These are phyloP conservation scores for Scenedesmus sp. DNA, from an alignment of 163 green algal genomes.

Conservation along the genomic window DNA sequence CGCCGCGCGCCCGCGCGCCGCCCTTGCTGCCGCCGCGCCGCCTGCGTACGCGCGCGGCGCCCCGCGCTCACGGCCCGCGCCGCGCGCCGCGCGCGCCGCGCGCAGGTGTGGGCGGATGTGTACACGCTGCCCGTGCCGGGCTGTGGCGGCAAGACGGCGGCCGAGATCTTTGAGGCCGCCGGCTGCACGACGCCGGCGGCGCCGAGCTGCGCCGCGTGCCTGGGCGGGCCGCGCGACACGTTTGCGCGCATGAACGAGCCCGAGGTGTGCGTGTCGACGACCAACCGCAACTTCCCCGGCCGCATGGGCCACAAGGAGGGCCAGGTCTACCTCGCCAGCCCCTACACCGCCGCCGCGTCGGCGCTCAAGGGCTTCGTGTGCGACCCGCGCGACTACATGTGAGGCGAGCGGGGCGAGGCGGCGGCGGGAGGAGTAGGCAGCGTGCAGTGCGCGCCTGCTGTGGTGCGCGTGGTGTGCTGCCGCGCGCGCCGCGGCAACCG, in stretches of 20 bases:
- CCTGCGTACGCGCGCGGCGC: no score
- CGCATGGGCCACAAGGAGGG: slow-evolving; percentile 98
- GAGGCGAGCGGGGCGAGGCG: background rate
- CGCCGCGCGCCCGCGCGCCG: no score
- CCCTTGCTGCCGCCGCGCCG: no score
- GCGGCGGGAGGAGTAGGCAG: background rate
- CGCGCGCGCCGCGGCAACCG: no score
- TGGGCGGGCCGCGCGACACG: slow-evolving; percentile 94
- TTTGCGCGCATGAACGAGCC: slow-evolving; percentile 97
- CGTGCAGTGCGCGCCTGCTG: background rate
- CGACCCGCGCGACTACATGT: slow-evolving; percentile 83
- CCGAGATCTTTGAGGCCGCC: slow-evolving; percentile 94
- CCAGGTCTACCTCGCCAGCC: slow-evolving; percentile 95
- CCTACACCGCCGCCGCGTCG: slow-evolving; percentile 92
- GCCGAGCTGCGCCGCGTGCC: slow-evolving; percentile 93
- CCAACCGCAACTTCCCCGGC: slow-evolving; percentile 98
- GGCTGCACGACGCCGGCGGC: slow-evolving; percentile 90
- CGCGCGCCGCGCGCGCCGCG: no score
- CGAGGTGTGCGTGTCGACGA: slow-evolving; percentile 95
- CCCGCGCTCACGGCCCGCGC: no score
- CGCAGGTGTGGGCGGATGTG: slow-evolving; percentile 93
- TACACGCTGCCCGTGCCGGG: slow-evolving; percentile 91
- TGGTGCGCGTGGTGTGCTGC: background rate
- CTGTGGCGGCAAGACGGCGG: slow-evolving; percentile 93
- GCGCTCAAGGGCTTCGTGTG: slow-evolving; percentile 86